Conservation (phyloP, 1,284 basidiomycete species). For the Naganishia sp. region DNA sequence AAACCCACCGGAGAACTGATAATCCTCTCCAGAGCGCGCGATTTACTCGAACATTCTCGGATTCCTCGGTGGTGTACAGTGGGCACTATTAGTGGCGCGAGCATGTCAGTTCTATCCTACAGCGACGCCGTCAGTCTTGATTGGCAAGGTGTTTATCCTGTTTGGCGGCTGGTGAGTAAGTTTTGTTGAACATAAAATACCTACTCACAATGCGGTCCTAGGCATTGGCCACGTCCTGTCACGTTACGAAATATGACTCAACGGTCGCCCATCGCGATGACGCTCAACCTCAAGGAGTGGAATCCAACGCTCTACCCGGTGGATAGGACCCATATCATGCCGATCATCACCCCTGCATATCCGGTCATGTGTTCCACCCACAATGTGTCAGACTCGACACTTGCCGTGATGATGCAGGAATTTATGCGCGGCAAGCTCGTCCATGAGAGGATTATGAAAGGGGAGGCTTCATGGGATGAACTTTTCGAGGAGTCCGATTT, state of each 20-base stretch:
- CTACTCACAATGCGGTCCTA: slow-evolving; percentile 47
- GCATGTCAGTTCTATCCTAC: slow-evolving; percentile 99
- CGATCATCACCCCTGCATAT: slow-evolving; percentile 99
- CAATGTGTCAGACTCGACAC: slow-evolving; percentile 93
- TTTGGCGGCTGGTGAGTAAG: slow-evolving; percentile 85
- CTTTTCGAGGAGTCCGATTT: slow-evolving; percentile 94
- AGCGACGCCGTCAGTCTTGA: slow-evolving; percentile 89
- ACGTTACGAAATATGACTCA: slow-evolving; percentile 95
- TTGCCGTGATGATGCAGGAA: slow-evolving; percentile 94
- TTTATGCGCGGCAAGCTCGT: slow-evolving; percentile 76
- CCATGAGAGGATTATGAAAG: slow-evolving; percentile 23
- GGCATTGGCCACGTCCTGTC: slow-evolving; percentile 97
- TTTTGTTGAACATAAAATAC: slow-evolving; percentile 35
- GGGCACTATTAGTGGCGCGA: slow-evolving; percentile 96
- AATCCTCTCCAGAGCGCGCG: slow-evolving; percentile 67
- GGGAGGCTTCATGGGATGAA: slow-evolving; percentile 75
- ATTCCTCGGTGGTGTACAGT: slow-evolving; percentile 96
- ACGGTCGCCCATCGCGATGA: slow-evolving; percentile 31
- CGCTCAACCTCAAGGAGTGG: slow-evolving; percentile 76
- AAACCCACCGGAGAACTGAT: neutral
- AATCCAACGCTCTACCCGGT: slow-evolving; percentile 96
- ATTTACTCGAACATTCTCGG: slow-evolving; percentile 99
- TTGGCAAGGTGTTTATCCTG: slow-evolving; percentile 95
- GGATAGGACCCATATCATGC: slow-evolving; percentile 95
- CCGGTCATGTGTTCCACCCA: slow-evolving; percentile 99